Conservation (phyloP, 768 basidiomycete genomes). For the Goffeauzyma gilvescens region DNA sequence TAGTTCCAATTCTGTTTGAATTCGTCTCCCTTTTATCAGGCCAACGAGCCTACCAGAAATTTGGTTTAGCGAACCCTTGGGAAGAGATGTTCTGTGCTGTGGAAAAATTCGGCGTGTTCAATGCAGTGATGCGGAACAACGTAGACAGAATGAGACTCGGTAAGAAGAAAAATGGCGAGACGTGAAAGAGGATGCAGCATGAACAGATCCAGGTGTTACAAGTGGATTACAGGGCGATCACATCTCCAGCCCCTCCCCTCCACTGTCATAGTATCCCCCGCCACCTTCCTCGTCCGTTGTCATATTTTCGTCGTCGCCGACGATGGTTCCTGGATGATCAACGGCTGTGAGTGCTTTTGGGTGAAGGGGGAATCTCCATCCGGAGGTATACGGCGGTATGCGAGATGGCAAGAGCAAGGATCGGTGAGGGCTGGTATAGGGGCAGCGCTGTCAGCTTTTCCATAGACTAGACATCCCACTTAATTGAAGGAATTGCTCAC, state of each 20-base stretch:
- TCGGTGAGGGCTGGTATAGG: constrained; percentile 43
- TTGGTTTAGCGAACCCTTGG: background rate
- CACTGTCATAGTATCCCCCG: constrained; percentile 13
- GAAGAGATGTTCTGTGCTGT: constrained; percentile 1
- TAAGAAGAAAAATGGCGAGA: too few species aligned
- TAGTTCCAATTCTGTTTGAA: background rate
- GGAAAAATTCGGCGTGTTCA: background rate
- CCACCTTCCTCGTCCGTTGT: constrained; percentile 52
- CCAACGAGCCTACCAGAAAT: background rate
- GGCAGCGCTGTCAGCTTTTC: background rate
- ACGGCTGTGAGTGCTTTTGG: constrained; percentile 41
- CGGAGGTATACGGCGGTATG: constrained; percentile 65
- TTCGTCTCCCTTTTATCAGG: background rate
- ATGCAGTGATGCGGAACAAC: too few species aligned
- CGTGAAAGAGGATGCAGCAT: too few species aligned
- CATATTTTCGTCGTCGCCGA: constrained; percentile 35
- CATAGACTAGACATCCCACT: background rate
- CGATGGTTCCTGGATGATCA: constrained; percentile 15
- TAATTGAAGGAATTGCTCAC: constrained; percentile 38
- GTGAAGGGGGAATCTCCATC: constrained; percentile 33
- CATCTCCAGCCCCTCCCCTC: too few species aligned
- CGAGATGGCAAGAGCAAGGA: constrained; percentile 70
- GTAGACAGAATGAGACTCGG: too few species aligned
- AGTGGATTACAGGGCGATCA: too few species aligned
- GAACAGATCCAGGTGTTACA: too few species aligned